Evolutionary conservation across 768 basidiomycete species (phyloP), one percentile per base, ranked within the genome.

Genomic region (Russula griseocarnosa): DNA sequence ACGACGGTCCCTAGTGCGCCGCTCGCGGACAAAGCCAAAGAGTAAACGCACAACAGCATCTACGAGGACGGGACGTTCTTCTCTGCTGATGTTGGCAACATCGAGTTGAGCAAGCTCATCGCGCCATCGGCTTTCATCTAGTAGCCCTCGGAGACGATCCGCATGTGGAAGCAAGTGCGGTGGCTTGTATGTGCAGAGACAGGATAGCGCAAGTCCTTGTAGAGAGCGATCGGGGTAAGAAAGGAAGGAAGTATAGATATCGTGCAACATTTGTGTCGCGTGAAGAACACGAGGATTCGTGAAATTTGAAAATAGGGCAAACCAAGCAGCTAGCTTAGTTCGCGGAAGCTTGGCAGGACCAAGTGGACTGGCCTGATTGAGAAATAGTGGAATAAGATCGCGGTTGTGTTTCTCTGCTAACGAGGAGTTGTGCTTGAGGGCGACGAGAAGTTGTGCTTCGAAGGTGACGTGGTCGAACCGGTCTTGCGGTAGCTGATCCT

Each of bases 261-360:
- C 56, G 47, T 81, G 83, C 5, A 98, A 79, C 0, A 80, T 79
- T 10, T 87, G 81, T 0, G 90, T 83, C 8, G 84, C 79, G 71
- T 86, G 82, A 2, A 95, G 77, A 0, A 93, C 91, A 75, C 92
- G 96, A n/a, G 95, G 96, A 71, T 98, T 98, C 69, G 78, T 77
- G 72, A 99, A 91, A 72, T 94, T 96, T 55, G 90, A 82, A 74
- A 98, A 92, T 13, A 98, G 80, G 22, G 83, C 83, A 30, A 98
- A 83, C 86, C 92, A 98, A 0, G 83, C 79, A 18, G 76, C 76
- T 11, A 97, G 82, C 71, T 86, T 88, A 32, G 79, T 74, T 49
- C 85, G 86, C 6, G 85, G 75, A 8, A 89, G 73, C 51, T 77
- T 80, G 4, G 77, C 70, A 5, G 73, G 63, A 3, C 70, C 69